A percentile compares a stretch with the other conserved stretches of the same genome.
Evolutionary conservation across 2,329 filamentous ascomycete genomes (phyloP).

Genomic region (Alternaria postmessia): DNA sequence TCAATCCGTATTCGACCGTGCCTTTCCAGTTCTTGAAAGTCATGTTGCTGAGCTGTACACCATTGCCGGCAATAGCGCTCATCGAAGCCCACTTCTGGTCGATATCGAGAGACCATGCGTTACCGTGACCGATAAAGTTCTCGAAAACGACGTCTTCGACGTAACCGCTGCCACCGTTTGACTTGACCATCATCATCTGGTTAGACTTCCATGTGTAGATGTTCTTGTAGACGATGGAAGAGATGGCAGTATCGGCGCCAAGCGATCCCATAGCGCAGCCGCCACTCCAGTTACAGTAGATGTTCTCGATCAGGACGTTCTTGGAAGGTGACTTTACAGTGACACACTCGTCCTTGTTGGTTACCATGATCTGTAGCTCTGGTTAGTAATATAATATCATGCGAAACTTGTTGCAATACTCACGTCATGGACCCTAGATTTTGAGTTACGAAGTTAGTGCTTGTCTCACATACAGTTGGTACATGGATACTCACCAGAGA

Average conservation of each 20-base stretch:
- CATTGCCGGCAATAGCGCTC: conserved; percentile 54
- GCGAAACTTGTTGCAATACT: background rate
- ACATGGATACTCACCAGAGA: conserved; percentile 51
- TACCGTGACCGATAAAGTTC: conserved; percentile 68
- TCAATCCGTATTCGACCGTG: conserved; percentile 58
- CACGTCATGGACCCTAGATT: conserved; percentile 59
- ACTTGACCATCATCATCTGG: conserved; percentile 71
- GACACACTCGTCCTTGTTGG: conserved; percentile 70
- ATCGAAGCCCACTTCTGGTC: conserved; percentile 63
- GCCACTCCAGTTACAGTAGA: conserved; percentile 70
- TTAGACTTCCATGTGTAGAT: conserved; percentile 67
- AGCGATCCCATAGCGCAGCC: conserved; percentile 67
- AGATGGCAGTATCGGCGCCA: conserved; percentile 59
- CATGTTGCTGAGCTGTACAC: conserved; percentile 63
- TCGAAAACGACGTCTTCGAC: conserved; percentile 62
- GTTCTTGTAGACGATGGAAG: conserved; percentile 63
- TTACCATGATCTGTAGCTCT: conserved; percentile 58
- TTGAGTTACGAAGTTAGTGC: background rate
- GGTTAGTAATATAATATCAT: background rate
- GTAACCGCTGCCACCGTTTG: conserved; percentile 64
- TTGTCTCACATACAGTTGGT: background rate
- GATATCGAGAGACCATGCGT: conserved; percentile 66
- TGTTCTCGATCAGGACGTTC: conserved; percentile 66
- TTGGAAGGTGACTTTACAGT: conserved; percentile 61
- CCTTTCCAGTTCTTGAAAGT: conserved; percentile 66